Percentiles rank a stretch among this genome's conserved stretches.
Conservation (phyloP, 306 rosid genomes). For the Vigna radiata region DNA sequence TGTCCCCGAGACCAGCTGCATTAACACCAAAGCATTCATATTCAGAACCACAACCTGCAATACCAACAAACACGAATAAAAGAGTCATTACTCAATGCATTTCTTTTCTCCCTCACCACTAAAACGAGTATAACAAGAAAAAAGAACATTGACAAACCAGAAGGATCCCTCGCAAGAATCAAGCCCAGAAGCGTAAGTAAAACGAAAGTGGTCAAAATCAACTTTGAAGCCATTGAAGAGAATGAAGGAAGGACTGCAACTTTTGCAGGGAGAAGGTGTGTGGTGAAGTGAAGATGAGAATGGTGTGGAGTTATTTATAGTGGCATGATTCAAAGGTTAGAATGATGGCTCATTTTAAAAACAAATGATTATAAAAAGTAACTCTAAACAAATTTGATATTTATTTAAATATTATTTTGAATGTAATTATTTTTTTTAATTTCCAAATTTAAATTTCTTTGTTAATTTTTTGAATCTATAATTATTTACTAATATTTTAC, state of each 20-base stretch:
- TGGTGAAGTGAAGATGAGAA: not conserved
- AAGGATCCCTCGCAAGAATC: slow-evolving; percentile 42
- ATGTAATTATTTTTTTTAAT: too few species aligned
- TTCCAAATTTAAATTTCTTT: too few species aligned
- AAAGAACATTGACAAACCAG: slow-evolving; percentile 45
- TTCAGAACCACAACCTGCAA: slow-evolving; percentile 51
- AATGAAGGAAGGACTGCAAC: not conserved
- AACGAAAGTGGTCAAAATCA: slow-evolving; percentile 30
- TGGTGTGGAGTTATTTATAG: slow-evolving; percentile 55
- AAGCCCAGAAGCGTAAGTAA: slow-evolving; percentile 53
- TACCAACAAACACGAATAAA: not conserved
- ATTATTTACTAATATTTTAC: too few species aligned
- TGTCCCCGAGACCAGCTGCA: slow-evolving; percentile 38
- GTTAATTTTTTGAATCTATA: too few species aligned
- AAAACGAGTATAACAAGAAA: not conserved
- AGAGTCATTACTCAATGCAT: not conserved
- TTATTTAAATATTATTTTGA: too few species aligned
- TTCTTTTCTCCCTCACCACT: not conserved
- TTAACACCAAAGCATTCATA: slow-evolving; percentile 47
- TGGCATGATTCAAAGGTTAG: slow-evolving; percentile 30
- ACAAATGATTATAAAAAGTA: slow-evolving; percentile 52
- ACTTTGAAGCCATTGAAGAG: slow-evolving; percentile 57
- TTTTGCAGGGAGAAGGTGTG: too few species aligned
- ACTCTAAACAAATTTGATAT: not conserved
- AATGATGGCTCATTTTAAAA: slow-evolving; percentile 61